Conservation (phyloP, 139 green algal genomes). For the Ettlia oleoabundans region DNA sequence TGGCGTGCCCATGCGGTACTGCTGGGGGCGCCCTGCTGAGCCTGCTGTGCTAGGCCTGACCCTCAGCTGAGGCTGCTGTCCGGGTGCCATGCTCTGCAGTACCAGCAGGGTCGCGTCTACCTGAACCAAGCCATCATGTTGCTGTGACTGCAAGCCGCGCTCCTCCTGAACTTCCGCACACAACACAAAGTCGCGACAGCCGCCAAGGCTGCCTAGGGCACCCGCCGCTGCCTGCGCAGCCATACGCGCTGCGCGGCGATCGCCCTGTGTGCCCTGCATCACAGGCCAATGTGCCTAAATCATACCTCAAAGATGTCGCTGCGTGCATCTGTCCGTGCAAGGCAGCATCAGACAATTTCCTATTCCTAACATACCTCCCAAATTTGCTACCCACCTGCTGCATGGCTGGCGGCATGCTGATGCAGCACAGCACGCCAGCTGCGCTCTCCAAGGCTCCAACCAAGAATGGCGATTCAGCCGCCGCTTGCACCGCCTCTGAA, state of each 20-base stretch:
- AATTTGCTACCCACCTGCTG: too few relatives aligned
- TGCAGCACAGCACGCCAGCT: constrained; percentile 76
- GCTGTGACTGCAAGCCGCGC: not conserved
- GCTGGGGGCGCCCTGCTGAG: constrained; percentile 16
- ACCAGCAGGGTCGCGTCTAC: constrained; percentile 60
- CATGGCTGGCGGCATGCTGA: constrained; percentile 61
- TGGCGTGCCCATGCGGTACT: not conserved
- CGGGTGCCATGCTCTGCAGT: constrained; percentile 19
- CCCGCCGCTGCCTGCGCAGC: constrained; percentile 59
- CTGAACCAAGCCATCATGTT: too few relatives aligned
- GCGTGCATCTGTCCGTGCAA: not conserved
- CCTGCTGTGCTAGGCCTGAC: too few relatives aligned
- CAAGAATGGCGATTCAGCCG: constrained; percentile 80
- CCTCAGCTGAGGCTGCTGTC: not conserved
- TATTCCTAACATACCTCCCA: too few relatives aligned
- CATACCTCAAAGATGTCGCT: too few relatives aligned
- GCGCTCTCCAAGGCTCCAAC: constrained; percentile 59
- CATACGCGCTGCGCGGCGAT: constrained; percentile 29
- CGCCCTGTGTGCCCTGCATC: too few relatives aligned
- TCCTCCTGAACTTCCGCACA: constrained; percentile 48
- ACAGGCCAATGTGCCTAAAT: too few relatives aligned
- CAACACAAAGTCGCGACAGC: constrained; percentile 79
- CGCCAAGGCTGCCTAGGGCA: constrained; percentile 53
- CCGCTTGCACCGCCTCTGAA: constrained; percentile 58
- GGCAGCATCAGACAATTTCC: too few relatives aligned